A percentile compares a stretch with the other conserved stretches of the same genome.
phyloP scores from a whole-genome alignment of 805 yeast species.

The Saccharomycopsis amapae region DNA sequence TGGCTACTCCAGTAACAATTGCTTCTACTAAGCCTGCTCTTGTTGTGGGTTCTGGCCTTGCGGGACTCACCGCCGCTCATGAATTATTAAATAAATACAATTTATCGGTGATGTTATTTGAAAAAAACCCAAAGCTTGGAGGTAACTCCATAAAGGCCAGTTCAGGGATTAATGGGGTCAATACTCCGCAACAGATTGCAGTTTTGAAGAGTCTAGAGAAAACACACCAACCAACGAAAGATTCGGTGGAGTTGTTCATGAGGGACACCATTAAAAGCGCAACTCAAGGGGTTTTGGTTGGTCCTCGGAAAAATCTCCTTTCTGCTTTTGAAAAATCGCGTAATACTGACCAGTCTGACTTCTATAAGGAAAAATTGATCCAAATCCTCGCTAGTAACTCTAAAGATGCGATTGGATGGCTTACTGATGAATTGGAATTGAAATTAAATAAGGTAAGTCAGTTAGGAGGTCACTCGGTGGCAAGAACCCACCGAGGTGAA shows the following conservation, averaged over 20 bases:
- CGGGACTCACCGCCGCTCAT: slow-evolving; percentile 43
- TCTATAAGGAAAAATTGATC: slow-evolving; percentile 25
- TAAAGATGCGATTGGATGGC: slow-evolving; percentile 31
- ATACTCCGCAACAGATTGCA: slow-evolving; percentile 25
- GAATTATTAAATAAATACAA: slow-evolving; percentile 34
- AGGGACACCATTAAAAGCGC: slow-evolving; percentile 33
- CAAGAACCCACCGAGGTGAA: slow-evolving; percentile 38
- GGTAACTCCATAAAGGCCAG: slow-evolving; percentile 59
- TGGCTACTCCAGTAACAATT: no score
- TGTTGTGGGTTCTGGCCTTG: slow-evolving; percentile 51
- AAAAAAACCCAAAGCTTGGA: slow-evolving; percentile 43
- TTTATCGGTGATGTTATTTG: slow-evolving; percentile 39
- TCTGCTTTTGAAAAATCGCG: slow-evolving; percentile 5
- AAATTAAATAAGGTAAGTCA: slow-evolving; percentile 29
- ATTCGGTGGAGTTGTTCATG: slow-evolving; percentile 27
- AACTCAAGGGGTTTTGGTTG: slow-evolving; percentile 25
- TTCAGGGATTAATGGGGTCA: slow-evolving; percentile 48
- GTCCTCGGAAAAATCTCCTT: background rate
- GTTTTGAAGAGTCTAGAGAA: no score
- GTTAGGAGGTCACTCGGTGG: slow-evolving; percentile 36
- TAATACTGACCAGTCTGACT: no score
- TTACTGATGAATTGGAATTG: slow-evolving; percentile 26
- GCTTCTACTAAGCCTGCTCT: no score
- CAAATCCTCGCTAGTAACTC: slow-evolving; percentile 27
- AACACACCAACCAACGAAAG: slow-evolving; percentile 22